A percentile compares a stretch with the other conserved stretches of the same genome.
phyloP scores from a whole-genome alignment of 495 filamentous ascomycete species.

The Penicillium macrosclerotiorum region DNA sequence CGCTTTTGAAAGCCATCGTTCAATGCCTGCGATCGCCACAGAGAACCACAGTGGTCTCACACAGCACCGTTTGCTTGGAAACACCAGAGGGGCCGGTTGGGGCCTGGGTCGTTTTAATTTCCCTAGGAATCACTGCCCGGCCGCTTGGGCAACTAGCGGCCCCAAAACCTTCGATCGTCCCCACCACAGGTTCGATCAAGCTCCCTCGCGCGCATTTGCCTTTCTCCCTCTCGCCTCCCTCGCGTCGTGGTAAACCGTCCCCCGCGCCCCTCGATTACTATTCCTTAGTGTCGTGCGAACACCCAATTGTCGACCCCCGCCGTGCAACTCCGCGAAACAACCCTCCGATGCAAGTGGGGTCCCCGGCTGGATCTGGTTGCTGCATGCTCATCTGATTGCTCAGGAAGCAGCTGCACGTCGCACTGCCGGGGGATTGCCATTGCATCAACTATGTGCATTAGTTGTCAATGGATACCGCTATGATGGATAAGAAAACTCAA shows the following conservation, averaged over 20 bases:
- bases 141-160: conserved; percentile 12
- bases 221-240: no score
- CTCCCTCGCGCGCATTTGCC: no score
- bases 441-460: conserved; percentile 33
- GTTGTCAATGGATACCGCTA: conserved; percentile 19
- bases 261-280: no score
- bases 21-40: no score
- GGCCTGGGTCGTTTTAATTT: no score
- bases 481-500: conserved; percentile 32
- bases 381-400: conserved; percentile 17
- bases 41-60: no score
- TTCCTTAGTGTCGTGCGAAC: conserved; percentile 13
- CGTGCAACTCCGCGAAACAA: conserved; percentile 10
- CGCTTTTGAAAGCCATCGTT: no score
- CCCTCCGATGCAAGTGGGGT: conserved; percentile 20
- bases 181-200: conserved; percentile 16
- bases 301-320: conserved; percentile 9
- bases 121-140: background rate
- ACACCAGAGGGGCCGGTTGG: no score
- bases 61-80: no score
- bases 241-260: conserved; percentile 17
- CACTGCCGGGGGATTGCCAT: conserved; percentile 24
- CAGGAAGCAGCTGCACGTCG: conserved; percentile 14
- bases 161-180: conserved; percentile 8
- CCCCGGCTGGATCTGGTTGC: conserved; percentile 8